Conservation (phyloP, 139 green algal species). For the Auxenochlorella protothecoides region DNA sequence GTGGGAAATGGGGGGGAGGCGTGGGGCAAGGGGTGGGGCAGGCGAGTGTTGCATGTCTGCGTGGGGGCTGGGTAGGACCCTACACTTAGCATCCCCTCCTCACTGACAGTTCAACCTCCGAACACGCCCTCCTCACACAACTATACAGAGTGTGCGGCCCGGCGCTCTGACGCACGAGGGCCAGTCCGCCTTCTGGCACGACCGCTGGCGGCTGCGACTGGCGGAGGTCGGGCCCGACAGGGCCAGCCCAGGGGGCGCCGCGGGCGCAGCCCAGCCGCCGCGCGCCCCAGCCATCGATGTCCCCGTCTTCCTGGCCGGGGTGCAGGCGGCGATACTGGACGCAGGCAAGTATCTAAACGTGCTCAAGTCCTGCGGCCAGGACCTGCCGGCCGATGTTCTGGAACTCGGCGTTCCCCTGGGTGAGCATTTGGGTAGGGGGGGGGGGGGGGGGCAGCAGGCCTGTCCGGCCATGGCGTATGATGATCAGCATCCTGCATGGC, state of each 20-base stretch:
- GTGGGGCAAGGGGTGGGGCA: too few relatives aligned
- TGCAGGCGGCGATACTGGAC: slow-evolving; percentile 38
- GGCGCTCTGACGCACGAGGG: slow-evolving; percentile 27
- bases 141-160: slow-evolving; percentile 21
- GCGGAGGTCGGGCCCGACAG: not conserved
- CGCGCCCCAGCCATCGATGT: slow-evolving; percentile 34
- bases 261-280: not conserved
- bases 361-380: slow-evolving; percentile 57
- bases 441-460: not conserved
- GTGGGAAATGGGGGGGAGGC: too few relatives aligned
- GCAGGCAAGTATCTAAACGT: slow-evolving; percentile 87
- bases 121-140: not conserved
- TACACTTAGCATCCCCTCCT: not conserved
- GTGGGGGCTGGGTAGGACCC: too few relatives aligned
- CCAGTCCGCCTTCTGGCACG: slow-evolving; percentile 60
- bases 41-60: too few relatives aligned
- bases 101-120: not conserved
- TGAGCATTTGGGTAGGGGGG: slow-evolving; percentile 18
- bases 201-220: slow-evolving; percentile 54
- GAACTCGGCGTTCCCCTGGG: slow-evolving; percentile 17
- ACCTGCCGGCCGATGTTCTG: slow-evolving; percentile 13
- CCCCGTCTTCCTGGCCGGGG: slow-evolving; percentile 51
- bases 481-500: not conserved
- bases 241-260: not conserved
- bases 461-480: not conserved